Evolutionary conservation across 2,329 filamentous ascomycete species (phyloP), one percentile per base, ranked within the genome.

Genomic region (Aspergillus ustus): DNA sequence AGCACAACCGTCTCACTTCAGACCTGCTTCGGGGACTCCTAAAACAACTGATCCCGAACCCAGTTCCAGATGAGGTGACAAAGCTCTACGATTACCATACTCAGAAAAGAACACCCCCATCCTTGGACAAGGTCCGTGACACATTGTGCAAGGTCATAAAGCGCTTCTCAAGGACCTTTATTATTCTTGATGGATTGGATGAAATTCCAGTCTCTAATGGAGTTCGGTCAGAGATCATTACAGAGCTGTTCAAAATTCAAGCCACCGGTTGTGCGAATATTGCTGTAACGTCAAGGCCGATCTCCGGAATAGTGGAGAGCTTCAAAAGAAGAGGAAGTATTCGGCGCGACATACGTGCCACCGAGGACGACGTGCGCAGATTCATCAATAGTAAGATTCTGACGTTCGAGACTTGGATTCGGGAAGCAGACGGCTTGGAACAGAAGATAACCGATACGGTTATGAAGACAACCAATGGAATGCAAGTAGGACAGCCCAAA

Each of bases 171-270:
- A 56, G 19, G 22, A 46, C 40, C 37, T 56, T 56, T 29, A 45
- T 56, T 40, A 19, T 56, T 28, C 44, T 56, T 45, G 52, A 56
- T 46, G 52, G 28, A 7, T 37, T 56, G 17, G 52, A 56, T 28
- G 52, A 56, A n/a, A 34, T 28, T 17, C n/a, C 17, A 11, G 7
- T 45, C 20, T 45, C 34, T 17, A 20, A 25, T 11, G 37, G 37
- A n/a, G 19, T 20, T 45, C n/a, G 40, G 6, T 46, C 52, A 22
- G 45, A 13, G 28, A 45, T 56, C 37, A 19, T 56, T 29, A 46
- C 19, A 13, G 37, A 56, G 40, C 20, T 56, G 40, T 22, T 56
- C 37, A 45, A 34, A 17, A 46, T 56, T 2, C 52, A 56, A 29
- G 17, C 22, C 5, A 46, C 8, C 8, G 17, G 6, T 46, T 1